Evolutionary conservation across 139 green algal genomes (phyloP), one percentile per base, ranked within the genome.

Genomic region (Closterium sp.): DNA sequence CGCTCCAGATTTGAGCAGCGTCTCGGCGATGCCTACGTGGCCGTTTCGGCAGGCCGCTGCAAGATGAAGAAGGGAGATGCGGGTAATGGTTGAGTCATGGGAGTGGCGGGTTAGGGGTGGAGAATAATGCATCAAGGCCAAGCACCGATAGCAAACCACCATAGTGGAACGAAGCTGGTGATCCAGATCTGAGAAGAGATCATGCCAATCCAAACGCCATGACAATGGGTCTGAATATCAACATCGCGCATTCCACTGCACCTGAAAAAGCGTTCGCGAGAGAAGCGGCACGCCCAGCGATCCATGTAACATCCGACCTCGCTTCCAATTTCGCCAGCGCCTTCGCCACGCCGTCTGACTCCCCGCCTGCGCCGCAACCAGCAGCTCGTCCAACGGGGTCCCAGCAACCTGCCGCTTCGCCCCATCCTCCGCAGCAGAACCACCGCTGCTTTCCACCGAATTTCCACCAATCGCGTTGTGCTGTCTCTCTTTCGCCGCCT

Each of bases 211-310:
- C n/a, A n/a, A 17, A 50, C 5, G 38, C 5, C 38, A 50, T 50
- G 38, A 79, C 3, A 34, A 31, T 22, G 85, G 29, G 27, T 24
- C 29, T 21, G 13, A 19, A 31, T 34, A 22, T 0, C 13, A 79
- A 50, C 38, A 17, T 17, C 11, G 38, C 0, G 6, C 38, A 50
- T 0, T 0, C 19, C 17, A 79, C 2, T 79, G 45, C 86, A 50
- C 90, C 70, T 89, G 90, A 90, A 27, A 92, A 34, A 10, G 90
- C 70, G 42, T 90, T 92, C 73, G 31, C 70, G 17, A 90, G 90
- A 84, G 90, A 38, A 73, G 90, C 70, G 7, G 38, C 70, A 27
- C 29, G 22, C 3, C 70, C 32, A 31, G 45, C 38, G 24, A 85
- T 91, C 89, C 89, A 91, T 38, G 84, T 31, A 28, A 85, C 62